A percentile compares a stretch with the other conserved stretches of the same genome.
phyloP scores from a whole-genome alignment of 2,329 filamentous ascomycete species.

The Macroventuria anomochaeta region DNA sequence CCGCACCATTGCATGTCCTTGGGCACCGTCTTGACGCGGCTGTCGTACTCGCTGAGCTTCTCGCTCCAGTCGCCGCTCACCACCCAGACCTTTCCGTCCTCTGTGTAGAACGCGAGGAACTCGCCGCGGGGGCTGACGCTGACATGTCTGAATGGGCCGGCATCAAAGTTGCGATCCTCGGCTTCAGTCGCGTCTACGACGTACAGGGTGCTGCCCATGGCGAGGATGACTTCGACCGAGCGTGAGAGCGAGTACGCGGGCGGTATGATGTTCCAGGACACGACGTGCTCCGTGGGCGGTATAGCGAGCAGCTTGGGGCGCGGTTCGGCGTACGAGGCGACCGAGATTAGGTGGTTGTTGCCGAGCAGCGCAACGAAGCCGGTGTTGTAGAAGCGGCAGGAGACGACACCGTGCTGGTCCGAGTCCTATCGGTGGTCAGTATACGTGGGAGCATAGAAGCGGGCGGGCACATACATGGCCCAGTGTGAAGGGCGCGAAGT shows the following conservation, averaged over 20 bases:
- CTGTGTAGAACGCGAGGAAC: constrained; percentile 85
- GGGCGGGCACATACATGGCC: constrained; percentile 65
- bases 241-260: constrained; percentile 88
- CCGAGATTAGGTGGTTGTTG: constrained; percentile 85
- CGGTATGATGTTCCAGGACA: constrained; percentile 88
- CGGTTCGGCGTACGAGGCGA: constrained; percentile 90
- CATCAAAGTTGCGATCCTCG: constrained; percentile 88
- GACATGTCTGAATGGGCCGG: constrained; percentile 90
- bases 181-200: constrained; percentile 87
- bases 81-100: constrained; percentile 83
- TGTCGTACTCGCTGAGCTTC: constrained; percentile 89
- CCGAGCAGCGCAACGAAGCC: constrained; percentile 92
- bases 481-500: constrained; percentile 92
- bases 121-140: constrained; percentile 89
- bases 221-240: constrained; percentile 90
- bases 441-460: background rate
- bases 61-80: constrained; percentile 96
- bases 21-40: constrained; percentile 81
- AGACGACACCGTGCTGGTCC: constrained; percentile 84
- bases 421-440: constrained; percentile 56
- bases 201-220: constrained; percentile 82
- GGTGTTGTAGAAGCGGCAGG: constrained; percentile 88
- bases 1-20: constrained; percentile 96
- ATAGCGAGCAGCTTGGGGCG: constrained; percentile 81
- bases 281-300: constrained; percentile 77